Percentiles rank a stretch among this genome's conserved stretches.
These are phyloP conservation scores for Cenchrus purpureus DNA, from an alignment of 176 grass and related monocot species.

Conservation along the genomic window DNA sequence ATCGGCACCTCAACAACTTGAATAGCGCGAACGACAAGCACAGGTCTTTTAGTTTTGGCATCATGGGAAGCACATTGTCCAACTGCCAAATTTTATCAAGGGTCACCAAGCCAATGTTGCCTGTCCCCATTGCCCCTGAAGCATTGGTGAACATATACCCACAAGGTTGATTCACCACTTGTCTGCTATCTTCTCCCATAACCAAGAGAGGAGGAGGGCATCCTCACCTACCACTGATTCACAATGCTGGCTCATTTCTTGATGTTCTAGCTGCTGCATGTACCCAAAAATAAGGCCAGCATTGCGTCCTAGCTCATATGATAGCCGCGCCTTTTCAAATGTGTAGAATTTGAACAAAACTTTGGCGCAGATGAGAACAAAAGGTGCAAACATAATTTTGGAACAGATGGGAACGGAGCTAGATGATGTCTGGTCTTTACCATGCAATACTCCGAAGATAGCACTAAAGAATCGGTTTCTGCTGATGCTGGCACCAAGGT, in stretches of 20 bases:
- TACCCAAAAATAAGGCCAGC: background rate
- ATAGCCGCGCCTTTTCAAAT: background rate
- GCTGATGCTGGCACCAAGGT: background rate
- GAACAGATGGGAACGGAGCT: too few relatives aligned
- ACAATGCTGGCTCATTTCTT: background rate
- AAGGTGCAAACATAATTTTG: background rate
- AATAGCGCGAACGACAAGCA: conserved; percentile 14
- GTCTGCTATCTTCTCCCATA: background rate
- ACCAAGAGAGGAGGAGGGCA: conserved; percentile 10
- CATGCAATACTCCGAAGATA: background rate
- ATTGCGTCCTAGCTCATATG: background rate
- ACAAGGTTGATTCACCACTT: background rate
- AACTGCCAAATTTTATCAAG: conserved; percentile 1
- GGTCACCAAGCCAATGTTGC: background rate
- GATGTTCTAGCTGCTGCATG: background rate
- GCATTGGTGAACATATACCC: background rate
- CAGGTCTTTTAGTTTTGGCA: background rate
- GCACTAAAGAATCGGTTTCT: background rate
- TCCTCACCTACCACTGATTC: background rate
- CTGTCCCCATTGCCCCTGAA: too few relatives aligned
- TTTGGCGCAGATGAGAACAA: background rate
- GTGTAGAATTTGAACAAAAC: background rate
- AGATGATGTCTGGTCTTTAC: too few relatives aligned
- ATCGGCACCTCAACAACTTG: conserved; percentile 22
- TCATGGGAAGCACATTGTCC: background rate